phyloP scores from a whole-genome alignment of 164 flowering plant genomes.

The Aristolochia contorta region DNA sequence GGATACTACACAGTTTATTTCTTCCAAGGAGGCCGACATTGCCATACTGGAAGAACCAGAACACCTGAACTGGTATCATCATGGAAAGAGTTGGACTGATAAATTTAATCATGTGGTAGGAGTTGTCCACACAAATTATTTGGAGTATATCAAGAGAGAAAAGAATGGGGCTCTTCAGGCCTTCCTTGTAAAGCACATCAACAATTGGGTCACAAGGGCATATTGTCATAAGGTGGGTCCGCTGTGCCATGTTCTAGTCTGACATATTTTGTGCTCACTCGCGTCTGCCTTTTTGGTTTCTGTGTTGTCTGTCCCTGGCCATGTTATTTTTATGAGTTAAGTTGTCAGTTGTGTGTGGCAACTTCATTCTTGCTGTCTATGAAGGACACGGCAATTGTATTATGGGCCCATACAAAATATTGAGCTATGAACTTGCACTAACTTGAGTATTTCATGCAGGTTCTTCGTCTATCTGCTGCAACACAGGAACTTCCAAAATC shows the following conservation, averaged over 20 bases:
- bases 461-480: slow-evolving; percentile 95
- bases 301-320: not conserved
- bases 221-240: slow-evolving; percentile 60
- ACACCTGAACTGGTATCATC: slow-evolving; percentile 79
- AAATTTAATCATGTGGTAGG: slow-evolving; percentile 83
- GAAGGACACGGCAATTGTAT: not conserved
- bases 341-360: not conserved
- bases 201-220: slow-evolving; percentile 67
- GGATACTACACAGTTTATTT: slow-evolving; percentile 68
- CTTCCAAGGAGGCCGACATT: slow-evolving; percentile 77
- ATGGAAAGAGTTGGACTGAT: slow-evolving; percentile 81
- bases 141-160: slow-evolving; percentile 80
- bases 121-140: slow-evolving; percentile 69
- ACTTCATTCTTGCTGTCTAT: not conserved
- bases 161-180: slow-evolving; percentile 74
- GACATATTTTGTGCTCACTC: not conserved
- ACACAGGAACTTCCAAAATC: slow-evolving; percentile 94
- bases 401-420: not conserved
- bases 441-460: slow-evolving; percentile 32
- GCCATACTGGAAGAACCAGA: slow-evolving; percentile 86
- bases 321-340: not conserved
- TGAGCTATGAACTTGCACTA: not conserved
- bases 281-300: not conserved
- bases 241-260: not conserved
- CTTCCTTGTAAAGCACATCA: slow-evolving; percentile 71